Evolutionary conservation across 768 basidiomycete genomes (phyloP), one percentile per base, ranked within the genome.

Genomic region (Hortiboletus campestris): DNA sequence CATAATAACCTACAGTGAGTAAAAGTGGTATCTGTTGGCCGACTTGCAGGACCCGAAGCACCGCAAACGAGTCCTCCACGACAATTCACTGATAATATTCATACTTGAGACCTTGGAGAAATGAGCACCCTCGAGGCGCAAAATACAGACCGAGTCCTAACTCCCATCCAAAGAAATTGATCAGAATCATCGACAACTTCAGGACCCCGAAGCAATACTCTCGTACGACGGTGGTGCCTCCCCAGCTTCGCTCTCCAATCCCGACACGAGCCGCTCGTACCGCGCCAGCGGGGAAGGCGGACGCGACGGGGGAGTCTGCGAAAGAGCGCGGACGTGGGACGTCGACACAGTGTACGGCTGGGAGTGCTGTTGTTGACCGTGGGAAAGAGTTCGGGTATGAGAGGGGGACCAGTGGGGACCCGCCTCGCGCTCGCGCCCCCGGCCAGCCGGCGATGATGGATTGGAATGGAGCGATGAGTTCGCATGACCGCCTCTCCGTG

Each of bases 261-360:
- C 95, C 1, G 89, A 84, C 46, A 97, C 80, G 19, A 98, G 80
- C 36, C 90, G 79, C 65, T 94, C 93, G 67, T 89, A 96, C 55
- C 83, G 82, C 28, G 72, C 74, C 16, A 67, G 54, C 34, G 63
- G 67, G 3, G 65, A 64, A 3, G 67, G 51, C 9, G 65, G 64
- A 6, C 50, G 57, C 19, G 64, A 63, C 4, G 49, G 29, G 2
- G 63, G 46, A 0, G 49, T 19, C 17, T 41, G 52, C 29, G 46
- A 43, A 19, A 17, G 57, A 6, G 14, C 2, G 6, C 22, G 53
- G 22, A 35, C 28, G 28, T 51, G 46, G 7, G 49, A 40, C 19
- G 47, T 52, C 14, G 49, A 49, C 20, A 25, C 17, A 3, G 62
- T 12, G 12, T 43, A 14, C 13, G 53, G 53, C 17, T 28, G 34